A percentile compares a stretch with the other conserved stretches of the same genome.
Conservation (phyloP, 1,139 yeast genomes). For the Hansenula anomala region DNA sequence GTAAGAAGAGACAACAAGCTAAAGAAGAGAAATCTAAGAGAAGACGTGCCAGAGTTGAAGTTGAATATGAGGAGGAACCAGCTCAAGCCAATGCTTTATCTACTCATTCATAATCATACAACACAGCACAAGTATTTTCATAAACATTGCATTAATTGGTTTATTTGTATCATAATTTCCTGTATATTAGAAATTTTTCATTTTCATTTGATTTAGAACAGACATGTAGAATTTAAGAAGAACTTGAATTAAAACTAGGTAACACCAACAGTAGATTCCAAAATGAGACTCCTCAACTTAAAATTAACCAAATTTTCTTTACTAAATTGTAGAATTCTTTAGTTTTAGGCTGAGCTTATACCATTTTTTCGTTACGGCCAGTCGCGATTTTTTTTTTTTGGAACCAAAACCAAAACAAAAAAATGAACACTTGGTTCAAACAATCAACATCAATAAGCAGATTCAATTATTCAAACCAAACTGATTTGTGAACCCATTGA, state of each 20-base stretch:
- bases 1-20: constrained; percentile 35
- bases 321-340: too few relatives aligned
- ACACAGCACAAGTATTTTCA: not conserved
- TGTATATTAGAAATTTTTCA: not conserved
- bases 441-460: too few relatives aligned
- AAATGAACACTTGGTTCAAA: too few relatives aligned
- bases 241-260: too few relatives aligned
- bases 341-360: not conserved
- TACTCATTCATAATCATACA: constrained; percentile 4
- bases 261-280: too few relatives aligned
- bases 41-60: constrained; percentile 75
- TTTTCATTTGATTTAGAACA: too few relatives aligned
- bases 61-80: constrained; percentile 76
- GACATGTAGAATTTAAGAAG: too few relatives aligned
- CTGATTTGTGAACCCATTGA: too few relatives aligned
- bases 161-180: not conserved
- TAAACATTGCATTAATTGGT: too few relatives aligned
- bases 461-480: too few relatives aligned
- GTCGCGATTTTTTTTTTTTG: not conserved
- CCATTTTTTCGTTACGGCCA: not conserved
- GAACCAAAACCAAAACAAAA: not conserved
- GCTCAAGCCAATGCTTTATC: constrained; percentile 21
- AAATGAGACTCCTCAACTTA: too few relatives aligned
- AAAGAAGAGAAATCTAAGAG: constrained; percentile 38
- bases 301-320: too few relatives aligned